phyloP scores from a whole-genome alignment of 805 yeast species.

The Saccharomycopsis sp. region DNA sequence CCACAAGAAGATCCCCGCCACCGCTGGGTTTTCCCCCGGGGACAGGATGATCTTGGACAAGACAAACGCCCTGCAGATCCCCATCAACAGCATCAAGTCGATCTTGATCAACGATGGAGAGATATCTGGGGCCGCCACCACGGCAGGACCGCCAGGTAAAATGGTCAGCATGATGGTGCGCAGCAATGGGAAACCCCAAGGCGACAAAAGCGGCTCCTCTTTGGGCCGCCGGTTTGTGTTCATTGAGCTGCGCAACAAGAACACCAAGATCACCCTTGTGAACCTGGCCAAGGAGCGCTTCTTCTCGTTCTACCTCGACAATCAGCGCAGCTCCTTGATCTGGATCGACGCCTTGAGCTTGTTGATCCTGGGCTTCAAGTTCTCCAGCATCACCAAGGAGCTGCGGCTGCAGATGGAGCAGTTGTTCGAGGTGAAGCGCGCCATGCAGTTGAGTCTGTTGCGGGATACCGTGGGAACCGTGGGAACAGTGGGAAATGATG shows the following conservation, averaged over 20 bases:
- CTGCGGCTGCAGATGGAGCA: slow-evolving; percentile 13
- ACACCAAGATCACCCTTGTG: slow-evolving; percentile 3
- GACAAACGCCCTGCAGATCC: slow-evolving; percentile 4
- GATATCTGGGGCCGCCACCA: too few relatives aligned
- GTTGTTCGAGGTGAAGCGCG: slow-evolving; percentile 13
- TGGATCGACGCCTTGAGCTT: slow-evolving; percentile 14
- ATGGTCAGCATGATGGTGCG: not conserved
- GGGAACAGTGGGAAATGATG: not conserved
- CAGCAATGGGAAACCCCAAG: not conserved
- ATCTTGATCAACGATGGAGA: slow-evolving; percentile 1
- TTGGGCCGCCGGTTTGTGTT: slow-evolving; percentile 2
- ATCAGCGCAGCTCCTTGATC: slow-evolving; percentile 4
- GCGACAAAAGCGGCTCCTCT: not conserved
- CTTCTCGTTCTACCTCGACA: slow-evolving; percentile 10
- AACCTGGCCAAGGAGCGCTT: not conserved
- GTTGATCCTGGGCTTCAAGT: slow-evolving; percentile 7
- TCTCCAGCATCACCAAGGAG: slow-evolving; percentile 7
- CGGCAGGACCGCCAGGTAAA: not conserved
- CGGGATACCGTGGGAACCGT: not conserved
- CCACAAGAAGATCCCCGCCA: slow-evolving; percentile 1
- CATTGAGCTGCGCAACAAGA: slow-evolving; percentile 2
- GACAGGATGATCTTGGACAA: slow-evolving; percentile 6
- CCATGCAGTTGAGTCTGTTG: slow-evolving; percentile 12
- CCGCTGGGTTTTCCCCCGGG: not conserved
- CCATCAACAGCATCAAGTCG: slow-evolving; percentile 5